phyloP scores from a whole-genome alignment of 768 basidiomycete genomes.

The Obba rivulosa region DNA sequence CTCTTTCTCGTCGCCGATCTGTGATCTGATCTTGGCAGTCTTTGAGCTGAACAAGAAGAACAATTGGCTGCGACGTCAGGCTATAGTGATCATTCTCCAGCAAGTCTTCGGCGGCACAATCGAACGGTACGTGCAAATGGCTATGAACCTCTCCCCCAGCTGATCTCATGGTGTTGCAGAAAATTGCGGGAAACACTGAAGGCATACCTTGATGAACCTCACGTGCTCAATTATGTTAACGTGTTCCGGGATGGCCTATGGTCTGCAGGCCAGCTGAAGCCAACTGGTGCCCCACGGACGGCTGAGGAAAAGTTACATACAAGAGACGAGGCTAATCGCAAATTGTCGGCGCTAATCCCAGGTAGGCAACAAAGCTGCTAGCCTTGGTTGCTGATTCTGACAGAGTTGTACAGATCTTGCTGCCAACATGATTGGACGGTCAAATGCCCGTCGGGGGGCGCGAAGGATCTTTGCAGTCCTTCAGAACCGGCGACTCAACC shows the following conservation, averaged over 20 bases:
- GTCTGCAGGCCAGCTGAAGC: conserved; percentile 76
- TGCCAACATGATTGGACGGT: conserved; percentile 97
- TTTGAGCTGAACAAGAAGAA: conserved; percentile 96
- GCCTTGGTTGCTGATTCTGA: not conserved
- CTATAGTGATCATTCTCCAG: conserved; percentile 93
- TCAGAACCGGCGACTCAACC: conserved; percentile 92
- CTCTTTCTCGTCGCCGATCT: conserved; percentile 89
- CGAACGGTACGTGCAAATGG: conserved; percentile 63
- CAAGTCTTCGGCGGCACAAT: conserved; percentile 95
- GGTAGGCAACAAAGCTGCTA: conserved; percentile 38
- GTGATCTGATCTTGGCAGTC: conserved; percentile 86
- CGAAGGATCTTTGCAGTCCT: conserved; percentile 89
- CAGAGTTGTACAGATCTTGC: conserved; percentile 61
- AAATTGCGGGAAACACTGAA: conserved; percentile 82
- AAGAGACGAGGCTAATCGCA: conserved; percentile 83
- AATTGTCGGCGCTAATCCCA: conserved; percentile 86
- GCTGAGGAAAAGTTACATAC: conserved; percentile 76
- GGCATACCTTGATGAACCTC: conserved; percentile 59
- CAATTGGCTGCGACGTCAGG: conserved; percentile 93
- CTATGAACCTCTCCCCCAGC: not conserved
- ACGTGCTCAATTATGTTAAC: conserved; percentile 59
- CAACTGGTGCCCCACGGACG: conserved; percentile 59
- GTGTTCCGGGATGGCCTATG: conserved; percentile 73
- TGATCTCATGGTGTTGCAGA: conserved; percentile 33
- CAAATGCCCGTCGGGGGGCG: conserved; percentile 90